Percentiles rank a stretch among this genome's conserved stretches.
These are phyloP conservation scores for Bocquillonia castaneifolia DNA, from an alignment of 441 rosid genomes.

Conservation along the genomic window DNA sequence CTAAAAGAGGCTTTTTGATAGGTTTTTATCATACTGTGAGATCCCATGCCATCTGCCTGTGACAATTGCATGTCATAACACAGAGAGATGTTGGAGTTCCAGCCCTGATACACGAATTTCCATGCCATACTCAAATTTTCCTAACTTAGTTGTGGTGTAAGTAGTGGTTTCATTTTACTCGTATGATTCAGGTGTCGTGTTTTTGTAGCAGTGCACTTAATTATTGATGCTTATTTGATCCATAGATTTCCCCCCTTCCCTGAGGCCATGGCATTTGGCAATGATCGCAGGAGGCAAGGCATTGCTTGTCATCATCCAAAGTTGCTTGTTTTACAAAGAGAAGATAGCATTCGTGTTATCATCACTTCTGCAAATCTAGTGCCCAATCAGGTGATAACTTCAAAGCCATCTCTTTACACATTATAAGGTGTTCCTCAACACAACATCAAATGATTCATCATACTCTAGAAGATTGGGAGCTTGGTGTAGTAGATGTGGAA, in stretches of 20 bases:
- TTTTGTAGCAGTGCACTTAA: neutral
- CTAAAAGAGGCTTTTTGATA: slow-evolving; percentile 21
- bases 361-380: slow-evolving; percentile 87
- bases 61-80: slow-evolving; percentile 78
- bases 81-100: slow-evolving; percentile 81
- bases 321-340: slow-evolving; percentile 73
- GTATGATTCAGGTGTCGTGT: slow-evolving; percentile 1
- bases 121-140: slow-evolving; percentile 59
- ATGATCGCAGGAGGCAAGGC: slow-evolving; percentile 68
- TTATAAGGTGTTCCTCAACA: neutral
- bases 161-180: slow-evolving; percentile 25
- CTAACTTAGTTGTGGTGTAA: slow-evolving; percentile 72
- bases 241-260: slow-evolving; percentile 83
- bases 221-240: slow-evolving; percentile 11
- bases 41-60: slow-evolving; percentile 74
- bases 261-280: slow-evolving; percentile 82
- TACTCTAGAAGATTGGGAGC: neutral
- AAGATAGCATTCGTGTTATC: slow-evolving; percentile 62
- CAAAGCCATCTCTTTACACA: slow-evolving; percentile 11
- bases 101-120: slow-evolving; percentile 53
- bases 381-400: slow-evolving; percentile 60
- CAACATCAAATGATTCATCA: neutral
- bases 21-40: slow-evolving; percentile 74
- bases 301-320: slow-evolving; percentile 98
- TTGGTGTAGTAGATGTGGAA: neutral